Evolutionary conservation across 202 grass and related monocot species (phyloP), one percentile per base, ranked within the genome.

Genomic region (Panicum virgatum): DNA sequence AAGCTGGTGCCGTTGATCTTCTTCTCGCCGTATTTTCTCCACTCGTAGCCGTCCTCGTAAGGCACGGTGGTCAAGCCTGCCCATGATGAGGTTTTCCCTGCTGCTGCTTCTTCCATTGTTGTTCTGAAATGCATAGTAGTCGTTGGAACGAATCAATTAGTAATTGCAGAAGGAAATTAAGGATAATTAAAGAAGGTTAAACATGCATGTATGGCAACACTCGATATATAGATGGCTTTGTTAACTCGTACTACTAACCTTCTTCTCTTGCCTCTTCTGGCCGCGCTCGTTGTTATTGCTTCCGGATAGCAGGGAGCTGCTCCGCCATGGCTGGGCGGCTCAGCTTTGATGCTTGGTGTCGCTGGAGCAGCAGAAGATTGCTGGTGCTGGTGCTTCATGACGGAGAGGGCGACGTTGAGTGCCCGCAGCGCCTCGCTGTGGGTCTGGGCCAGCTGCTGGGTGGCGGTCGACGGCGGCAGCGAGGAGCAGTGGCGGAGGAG

Each of bases 21-120:
- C 69, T 90, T 90, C 66, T 90, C 80, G 12, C 88, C 88, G 57
- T 90, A 90, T 13, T 90, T 87, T 0, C 84, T 90, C 88, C 88
- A 90, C 43, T 65, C 37, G 40, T 81, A 70, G 47, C 83, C 78
- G 67, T 90, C 88, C 6, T 83, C 82, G 12, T 76, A 43, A 32
- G 61, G 81, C 7, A 36, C 18, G 6, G 14, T 25, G 46, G 71
- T 83, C 1, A 56, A 27, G 23, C 15, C 20, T 1, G 32, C 26
- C 59, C 70, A 66, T 11, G 81, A 75, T 9, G 44, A 46, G 2
- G n/a, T n/a, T 14, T 46, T 13, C 13, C 12, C 5, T 18, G 5
- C 12, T n/a, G n/a, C n/a, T n/a, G n/a, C 32, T 46, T 12, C 44
- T 46, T 12, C 44, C 44, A 14, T 14, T 46, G 44, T 14, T 11